Conservation (phyloP, 495 filamentous ascomycete genomes). For the Diplogelasinospora grovesii region DNA sequence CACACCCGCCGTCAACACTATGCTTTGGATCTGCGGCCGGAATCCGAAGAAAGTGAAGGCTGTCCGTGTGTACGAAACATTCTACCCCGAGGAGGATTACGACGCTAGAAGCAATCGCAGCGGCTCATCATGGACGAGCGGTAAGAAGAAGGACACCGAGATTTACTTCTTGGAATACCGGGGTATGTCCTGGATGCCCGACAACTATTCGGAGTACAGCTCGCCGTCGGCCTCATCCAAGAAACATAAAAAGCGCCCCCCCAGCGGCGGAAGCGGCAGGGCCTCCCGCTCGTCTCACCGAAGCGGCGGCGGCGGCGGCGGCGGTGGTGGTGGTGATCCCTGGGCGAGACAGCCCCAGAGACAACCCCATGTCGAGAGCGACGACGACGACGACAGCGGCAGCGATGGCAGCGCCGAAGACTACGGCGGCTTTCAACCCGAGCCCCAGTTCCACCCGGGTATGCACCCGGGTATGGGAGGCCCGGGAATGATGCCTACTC, state of each 20-base stretch:
- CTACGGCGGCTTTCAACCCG: background rate
- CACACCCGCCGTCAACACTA: conserved; percentile 13
- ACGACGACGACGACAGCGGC: conserved; percentile 11
- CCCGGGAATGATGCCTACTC: conserved; percentile 8
- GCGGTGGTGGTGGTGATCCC: conserved; percentile 1
- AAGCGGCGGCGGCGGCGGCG: background rate
- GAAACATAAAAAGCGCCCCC: background rate
- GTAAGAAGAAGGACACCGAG: conserved; percentile 1
- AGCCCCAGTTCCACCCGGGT: background rate
- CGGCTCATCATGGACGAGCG: conserved; percentile 14
- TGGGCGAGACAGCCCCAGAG: conserved; percentile 1
- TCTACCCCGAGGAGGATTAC: conserved; percentile 11
- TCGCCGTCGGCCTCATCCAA: background rate
- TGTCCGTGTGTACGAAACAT: conserved; percentile 18
- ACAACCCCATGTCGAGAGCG: conserved; percentile 5
- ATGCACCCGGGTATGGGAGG: background rate
- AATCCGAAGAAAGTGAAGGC: conserved; percentile 19
- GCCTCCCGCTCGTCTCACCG: conserved; percentile 3
- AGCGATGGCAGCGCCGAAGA: conserved; percentile 7
- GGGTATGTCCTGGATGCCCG: conserved; percentile 9
- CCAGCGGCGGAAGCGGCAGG: conserved; percentile 2
- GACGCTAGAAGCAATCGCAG: conserved; percentile 17
- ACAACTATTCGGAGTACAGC: conserved; percentile 4
- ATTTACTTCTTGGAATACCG: conserved; percentile 14
- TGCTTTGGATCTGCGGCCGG: conserved; percentile 20